A percentile compares a stretch with the other conserved stretches of the same genome.
These are phyloP conservation scores for Dentipellis sp. DNA, from an alignment of 768 basidiomycete genomes.

Conservation along the genomic window DNA sequence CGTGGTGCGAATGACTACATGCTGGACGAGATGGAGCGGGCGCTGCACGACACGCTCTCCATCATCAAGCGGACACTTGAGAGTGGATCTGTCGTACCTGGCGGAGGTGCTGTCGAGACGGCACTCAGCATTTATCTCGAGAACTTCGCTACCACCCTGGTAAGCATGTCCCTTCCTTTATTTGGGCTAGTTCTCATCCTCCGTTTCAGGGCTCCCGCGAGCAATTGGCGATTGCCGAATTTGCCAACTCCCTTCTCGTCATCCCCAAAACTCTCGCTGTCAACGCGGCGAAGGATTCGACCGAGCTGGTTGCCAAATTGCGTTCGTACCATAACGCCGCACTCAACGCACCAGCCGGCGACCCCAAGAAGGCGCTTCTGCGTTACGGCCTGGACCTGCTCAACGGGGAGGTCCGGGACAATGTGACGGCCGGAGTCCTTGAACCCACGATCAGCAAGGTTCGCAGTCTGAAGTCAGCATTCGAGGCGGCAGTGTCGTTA, in stretches of 20 bases:
- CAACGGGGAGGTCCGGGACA: slow-evolving; percentile 93
- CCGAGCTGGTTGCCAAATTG: slow-evolving; percentile 92
- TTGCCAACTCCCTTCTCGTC: slow-evolving; percentile 82
- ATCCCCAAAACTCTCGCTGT: slow-evolving; percentile 97
- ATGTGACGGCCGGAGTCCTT: slow-evolving; percentile 84
- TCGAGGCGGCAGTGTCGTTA: slow-evolving; percentile 91
- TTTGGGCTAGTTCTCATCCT: not conserved
- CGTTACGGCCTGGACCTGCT: slow-evolving; percentile 93
- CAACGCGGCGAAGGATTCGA: slow-evolving; percentile 98
- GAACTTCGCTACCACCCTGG: slow-evolving; percentile 96
- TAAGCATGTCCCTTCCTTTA: slow-evolving; percentile 30
- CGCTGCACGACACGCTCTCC: slow-evolving; percentile 88
- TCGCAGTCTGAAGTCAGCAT: slow-evolving; percentile 92
- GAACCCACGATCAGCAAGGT: slow-evolving; percentile 98
- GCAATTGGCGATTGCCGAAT: slow-evolving; percentile 98
- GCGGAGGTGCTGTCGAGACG: slow-evolving; percentile 95
- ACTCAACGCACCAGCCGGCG: slow-evolving; percentile 83
- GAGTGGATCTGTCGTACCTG: slow-evolving; percentile 92
- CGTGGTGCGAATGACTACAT: slow-evolving; percentile 98
- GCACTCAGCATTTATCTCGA: slow-evolving; percentile 96
- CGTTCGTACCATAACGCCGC: slow-evolving; percentile 96
- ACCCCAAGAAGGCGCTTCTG: slow-evolving; percentile 83
- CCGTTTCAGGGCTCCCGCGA: slow-evolving; percentile 82
- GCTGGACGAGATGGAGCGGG: slow-evolving; percentile 99
- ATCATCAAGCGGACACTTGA: slow-evolving; percentile 96